Evolutionary conservation across 2,329 filamentous ascomycete genomes (phyloP).

Genomic region (Aspergillus terreus): DNA sequence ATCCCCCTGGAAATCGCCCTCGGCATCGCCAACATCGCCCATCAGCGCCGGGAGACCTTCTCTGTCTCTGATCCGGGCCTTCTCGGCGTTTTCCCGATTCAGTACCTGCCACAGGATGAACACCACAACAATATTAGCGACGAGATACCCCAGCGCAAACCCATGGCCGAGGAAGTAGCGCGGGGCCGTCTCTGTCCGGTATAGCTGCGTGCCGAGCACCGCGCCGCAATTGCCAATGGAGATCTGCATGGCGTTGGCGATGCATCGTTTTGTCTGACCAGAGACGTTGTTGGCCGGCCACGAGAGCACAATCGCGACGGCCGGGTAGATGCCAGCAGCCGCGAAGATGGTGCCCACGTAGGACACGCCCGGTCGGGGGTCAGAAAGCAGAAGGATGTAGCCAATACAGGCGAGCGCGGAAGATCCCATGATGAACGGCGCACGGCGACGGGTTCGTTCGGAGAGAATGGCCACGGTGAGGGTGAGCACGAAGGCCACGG

Average conservation of each 20-base stretch:
- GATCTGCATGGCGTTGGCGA: conserved; percentile 68
- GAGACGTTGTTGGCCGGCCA: conserved; percentile 72
- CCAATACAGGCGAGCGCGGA: conserved; percentile 57
- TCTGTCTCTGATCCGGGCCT: conserved; percentile 46
- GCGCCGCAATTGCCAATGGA: conserved; percentile 67
- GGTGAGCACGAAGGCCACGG: conserved; percentile 59
- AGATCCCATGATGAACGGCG: conserved; percentile 61
- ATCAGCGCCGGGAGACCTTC: conserved; percentile 25
- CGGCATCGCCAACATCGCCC: conserved; percentile 47
- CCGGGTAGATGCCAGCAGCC: conserved; percentile 65
- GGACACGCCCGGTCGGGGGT: conserved; percentile 53
- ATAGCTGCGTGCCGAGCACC: conserved; percentile 67
- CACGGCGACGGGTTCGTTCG: conserved; percentile 55
- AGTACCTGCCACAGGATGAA: conserved; percentile 52
- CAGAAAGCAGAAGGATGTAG: conserved; percentile 58
- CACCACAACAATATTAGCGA: conserved; percentile 56
- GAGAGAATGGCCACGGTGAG: conserved; percentile 57
- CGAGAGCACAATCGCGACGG: conserved; percentile 59
- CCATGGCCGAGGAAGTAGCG: conserved; percentile 64
- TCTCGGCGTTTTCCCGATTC: conserved; percentile 55
- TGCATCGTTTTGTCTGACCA: conserved; percentile 65
- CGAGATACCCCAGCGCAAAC: conserved; percentile 62
- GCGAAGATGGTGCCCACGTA: conserved; percentile 62
- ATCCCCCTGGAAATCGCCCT: conserved; percentile 58
- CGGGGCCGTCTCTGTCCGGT: conserved; percentile 58